Evolutionary conservation across 2,329 filamentous ascomycete species (phyloP).

Genomic region (Rhinocladiella similis): DNA sequence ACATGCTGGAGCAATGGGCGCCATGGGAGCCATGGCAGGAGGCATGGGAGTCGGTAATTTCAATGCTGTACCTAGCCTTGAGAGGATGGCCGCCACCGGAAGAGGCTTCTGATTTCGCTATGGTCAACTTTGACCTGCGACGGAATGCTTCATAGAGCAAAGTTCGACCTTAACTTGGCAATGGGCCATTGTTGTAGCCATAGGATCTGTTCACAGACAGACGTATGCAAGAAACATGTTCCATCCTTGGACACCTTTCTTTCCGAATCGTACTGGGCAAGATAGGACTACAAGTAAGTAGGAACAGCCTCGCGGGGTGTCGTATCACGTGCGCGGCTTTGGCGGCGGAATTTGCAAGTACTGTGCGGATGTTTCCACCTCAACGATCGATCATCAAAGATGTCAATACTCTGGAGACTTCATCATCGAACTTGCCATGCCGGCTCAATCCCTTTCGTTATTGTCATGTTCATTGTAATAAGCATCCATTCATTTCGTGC

Average conservation of each 20-base stretch:
- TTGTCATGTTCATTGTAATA: no score
- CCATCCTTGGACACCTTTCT: no score
- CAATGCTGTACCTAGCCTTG: conserved; percentile 29
- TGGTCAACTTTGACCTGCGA: not conserved
- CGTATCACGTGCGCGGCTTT: conserved; percentile 2
- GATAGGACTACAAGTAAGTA: no score
- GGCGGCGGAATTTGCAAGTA: not conserved
- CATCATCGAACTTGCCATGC: not conserved
- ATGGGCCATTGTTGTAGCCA: no score
- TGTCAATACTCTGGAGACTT: not conserved
- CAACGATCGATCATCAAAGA: not conserved
- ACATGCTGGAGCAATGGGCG: conserved; percentile 21
- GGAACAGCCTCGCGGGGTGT: not conserved
- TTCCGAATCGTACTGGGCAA: no score
- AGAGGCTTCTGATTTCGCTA: conserved; percentile 21
- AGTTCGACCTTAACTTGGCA: no score
- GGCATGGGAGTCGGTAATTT: conserved; percentile 24
- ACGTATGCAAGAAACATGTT: no score
- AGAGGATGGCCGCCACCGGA: conserved; percentile 27
- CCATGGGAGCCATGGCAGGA: conserved; percentile 22
- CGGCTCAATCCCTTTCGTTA: not conserved
- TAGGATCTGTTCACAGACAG: no score
- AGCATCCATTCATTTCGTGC: no score
- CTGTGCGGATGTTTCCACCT: no score
- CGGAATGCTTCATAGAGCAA: no score